Conservation (phyloP, 2,329 filamentous ascomycete genomes). For the Dothistroma septosporum region DNA sequence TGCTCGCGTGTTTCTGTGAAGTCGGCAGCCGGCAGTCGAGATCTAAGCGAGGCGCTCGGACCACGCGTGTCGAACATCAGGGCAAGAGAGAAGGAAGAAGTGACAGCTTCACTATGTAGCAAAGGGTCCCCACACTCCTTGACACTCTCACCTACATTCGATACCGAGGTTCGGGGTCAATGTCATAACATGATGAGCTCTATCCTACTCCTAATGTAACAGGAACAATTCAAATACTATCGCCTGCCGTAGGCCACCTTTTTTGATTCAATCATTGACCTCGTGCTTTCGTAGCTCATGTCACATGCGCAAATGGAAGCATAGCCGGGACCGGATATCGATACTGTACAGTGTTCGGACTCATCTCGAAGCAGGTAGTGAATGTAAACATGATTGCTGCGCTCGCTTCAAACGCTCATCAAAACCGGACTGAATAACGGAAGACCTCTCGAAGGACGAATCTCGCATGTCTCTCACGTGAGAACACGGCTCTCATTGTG, state of each 20-base stretch:
- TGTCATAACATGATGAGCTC: background rate
- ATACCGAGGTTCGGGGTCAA: background rate
- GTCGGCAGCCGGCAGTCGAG: background rate
- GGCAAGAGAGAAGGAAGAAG: background rate
- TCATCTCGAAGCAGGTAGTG: background rate
- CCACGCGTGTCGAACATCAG: background rate
- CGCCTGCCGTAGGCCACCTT: background rate
- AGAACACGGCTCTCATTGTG: background rate
- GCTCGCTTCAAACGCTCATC: slow-evolving; percentile 17
- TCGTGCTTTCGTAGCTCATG: slow-evolving; percentile 19
- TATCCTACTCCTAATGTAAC: background rate
- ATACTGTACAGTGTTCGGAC: slow-evolving; percentile 14
- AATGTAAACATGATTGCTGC: slow-evolving; percentile 1
- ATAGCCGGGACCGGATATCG: background rate
- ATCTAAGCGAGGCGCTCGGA: background rate
- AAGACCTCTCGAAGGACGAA: background rate
- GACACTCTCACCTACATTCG: background rate
- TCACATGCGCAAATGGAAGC: slow-evolving; percentile 12
- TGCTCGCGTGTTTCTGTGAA: background rate
- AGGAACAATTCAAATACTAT: background rate
- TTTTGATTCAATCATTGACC: slow-evolving; percentile 5
- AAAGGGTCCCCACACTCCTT: background rate
- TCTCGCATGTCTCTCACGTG: background rate
- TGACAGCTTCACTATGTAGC: background rate
- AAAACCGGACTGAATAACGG: slow-evolving; percentile 1